Conservation (phyloP, 331 rosid genomes). For the Arachis monticola region DNA sequence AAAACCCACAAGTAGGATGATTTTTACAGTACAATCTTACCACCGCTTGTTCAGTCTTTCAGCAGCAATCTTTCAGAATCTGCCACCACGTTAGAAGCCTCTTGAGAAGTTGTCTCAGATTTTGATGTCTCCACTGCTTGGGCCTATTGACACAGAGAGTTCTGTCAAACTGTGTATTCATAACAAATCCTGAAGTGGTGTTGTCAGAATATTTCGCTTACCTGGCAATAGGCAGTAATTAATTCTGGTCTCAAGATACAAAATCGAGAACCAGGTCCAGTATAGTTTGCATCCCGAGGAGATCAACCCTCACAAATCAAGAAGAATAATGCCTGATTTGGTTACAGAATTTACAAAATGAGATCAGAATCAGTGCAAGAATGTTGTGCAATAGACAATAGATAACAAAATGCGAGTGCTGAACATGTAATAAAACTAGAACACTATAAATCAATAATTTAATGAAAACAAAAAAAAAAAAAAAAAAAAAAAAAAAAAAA, state of each 20-base stretch:
- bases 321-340: slow-evolving; percentile 91
- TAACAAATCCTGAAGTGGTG: not conserved
- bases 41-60: slow-evolving; percentile 53
- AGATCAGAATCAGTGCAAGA: slow-evolving; percentile 32
- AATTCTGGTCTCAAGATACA: slow-evolving; percentile 90
- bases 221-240: slow-evolving; percentile 89
- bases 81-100: slow-evolving; percentile 37
- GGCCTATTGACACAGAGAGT: slow-evolving; percentile 54
- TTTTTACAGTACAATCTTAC: slow-evolving; percentile 26
- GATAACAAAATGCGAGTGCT: not conserved
- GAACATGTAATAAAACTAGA: not conserved
- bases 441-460: no score
- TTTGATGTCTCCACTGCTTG: slow-evolving; percentile 64
- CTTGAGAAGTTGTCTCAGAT: slow-evolving; percentile 52
- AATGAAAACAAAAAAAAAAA: no score
- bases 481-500: no score
- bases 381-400: not conserved
- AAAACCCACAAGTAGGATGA: slow-evolving; percentile 22
- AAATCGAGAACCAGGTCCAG: slow-evolving; percentile 87
- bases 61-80: slow-evolving; percentile 50
- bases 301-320: slow-evolving; percentile 97
- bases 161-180: slow-evolving; percentile 29
- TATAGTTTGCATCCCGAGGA: slow-evolving; percentile 94
- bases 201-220: slow-evolving; percentile 27
- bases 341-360: slow-evolving; percentile 5